These are phyloP conservation scores for Rhododendron ovatum DNA, from an alignment of 148 eudicot species.

Conservation along the genomic window DNA sequence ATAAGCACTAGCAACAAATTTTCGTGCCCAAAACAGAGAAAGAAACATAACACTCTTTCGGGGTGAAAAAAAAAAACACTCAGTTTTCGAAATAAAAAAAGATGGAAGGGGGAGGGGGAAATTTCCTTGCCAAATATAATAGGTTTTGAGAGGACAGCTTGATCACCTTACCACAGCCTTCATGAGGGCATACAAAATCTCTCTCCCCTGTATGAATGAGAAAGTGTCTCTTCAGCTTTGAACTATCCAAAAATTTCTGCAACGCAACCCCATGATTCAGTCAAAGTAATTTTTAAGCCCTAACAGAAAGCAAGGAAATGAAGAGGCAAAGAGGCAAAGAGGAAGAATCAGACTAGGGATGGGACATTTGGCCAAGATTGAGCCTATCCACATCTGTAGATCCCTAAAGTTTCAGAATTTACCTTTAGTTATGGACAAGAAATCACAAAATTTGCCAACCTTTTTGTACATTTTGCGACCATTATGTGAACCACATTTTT, in stretches of 20 bases:
- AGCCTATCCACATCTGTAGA: neutral
- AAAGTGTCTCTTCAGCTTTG: slow-evolving; percentile 89
- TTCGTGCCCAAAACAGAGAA: neutral
- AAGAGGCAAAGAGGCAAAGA: neutral
- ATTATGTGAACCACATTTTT: neutral
- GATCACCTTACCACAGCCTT: slow-evolving; percentile 97
- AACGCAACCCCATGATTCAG: slow-evolving; percentile 15
- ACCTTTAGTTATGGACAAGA: neutral
- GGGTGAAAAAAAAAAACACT: too few species aligned
- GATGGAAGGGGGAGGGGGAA: neutral
- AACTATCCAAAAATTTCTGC: slow-evolving; percentile 99
- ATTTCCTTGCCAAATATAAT: neutral
- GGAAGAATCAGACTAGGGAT: neutral
- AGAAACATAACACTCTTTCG: neutral
- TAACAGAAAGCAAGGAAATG: neutral
- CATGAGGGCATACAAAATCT: slow-evolving; percentile 81
- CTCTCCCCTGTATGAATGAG: slow-evolving; percentile 98
- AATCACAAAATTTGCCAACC: neutral
- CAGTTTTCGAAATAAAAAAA: neutral
- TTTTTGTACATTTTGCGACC: neutral
- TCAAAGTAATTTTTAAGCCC: neutral
- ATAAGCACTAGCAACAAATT: neutral
- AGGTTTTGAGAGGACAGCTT: slow-evolving; percentile 15
- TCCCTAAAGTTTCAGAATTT: neutral
- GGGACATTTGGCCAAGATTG: neutral